phyloP scores from a whole-genome alignment of 768 basidiomycete species.

The Hericium alpestre region DNA sequence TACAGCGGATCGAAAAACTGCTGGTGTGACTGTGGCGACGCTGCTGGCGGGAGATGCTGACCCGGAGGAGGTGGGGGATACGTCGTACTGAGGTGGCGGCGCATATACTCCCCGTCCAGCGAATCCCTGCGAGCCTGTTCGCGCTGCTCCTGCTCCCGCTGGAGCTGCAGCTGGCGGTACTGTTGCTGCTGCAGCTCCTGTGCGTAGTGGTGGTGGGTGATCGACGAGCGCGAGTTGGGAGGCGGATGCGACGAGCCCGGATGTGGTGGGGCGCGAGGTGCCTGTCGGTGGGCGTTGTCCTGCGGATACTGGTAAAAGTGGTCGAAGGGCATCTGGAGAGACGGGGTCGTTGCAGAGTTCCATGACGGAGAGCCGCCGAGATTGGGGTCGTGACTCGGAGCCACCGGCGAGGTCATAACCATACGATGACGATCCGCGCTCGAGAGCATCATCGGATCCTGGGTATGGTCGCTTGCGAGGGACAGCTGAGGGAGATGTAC shows the following conservation, averaged over 20 bases:
- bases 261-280: constrained; percentile 24
- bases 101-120: constrained; percentile 4
- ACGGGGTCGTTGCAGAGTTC: constrained; percentile 76
- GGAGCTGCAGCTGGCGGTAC: constrained; percentile 21
- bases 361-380: constrained; percentile 74
- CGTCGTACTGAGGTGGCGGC: neutral
- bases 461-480: constrained; percentile 55
- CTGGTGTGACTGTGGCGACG: constrained; percentile 24
- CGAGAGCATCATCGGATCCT: constrained; percentile 41
- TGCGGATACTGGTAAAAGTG: constrained; percentile 34
- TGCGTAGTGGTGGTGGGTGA: constrained; percentile 29
- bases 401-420: constrained; percentile 32
- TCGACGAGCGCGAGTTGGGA: constrained; percentile 37
- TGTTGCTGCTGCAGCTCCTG: constrained; percentile 33
- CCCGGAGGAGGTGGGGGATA: neutral
- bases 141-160: constrained; percentile 11
- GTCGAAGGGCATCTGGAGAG: constrained; percentile 33
- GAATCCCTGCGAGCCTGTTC: constrained; percentile 13
- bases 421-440: constrained; percentile 9
- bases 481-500: constrained; percentile 20
- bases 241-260: constrained; percentile 23
- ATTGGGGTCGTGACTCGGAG: constrained; percentile 65
- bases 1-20: neutral
- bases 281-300: constrained; percentile 23
- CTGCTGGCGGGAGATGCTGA: neutral